These are phyloP conservation scores for Russula lepida DNA, from an alignment of 768 basidiomycete species.

Conservation along the genomic window DNA sequence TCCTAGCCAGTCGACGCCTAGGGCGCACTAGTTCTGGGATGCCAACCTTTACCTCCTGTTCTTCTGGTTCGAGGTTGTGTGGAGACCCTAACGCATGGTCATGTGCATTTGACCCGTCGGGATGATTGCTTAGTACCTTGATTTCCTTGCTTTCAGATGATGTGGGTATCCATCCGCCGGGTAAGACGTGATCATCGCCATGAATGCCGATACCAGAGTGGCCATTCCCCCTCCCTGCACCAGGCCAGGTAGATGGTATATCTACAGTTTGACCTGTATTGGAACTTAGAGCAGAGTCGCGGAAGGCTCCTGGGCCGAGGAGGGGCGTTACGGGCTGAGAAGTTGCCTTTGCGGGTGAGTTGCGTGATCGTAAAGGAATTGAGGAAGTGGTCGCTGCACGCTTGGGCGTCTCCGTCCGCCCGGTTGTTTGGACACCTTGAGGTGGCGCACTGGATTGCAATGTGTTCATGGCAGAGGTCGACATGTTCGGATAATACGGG, in stretches of 20 bases:
- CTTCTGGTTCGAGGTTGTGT: background rate
- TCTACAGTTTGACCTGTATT: slow-evolving; percentile 38
- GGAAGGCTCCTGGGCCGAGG: slow-evolving; percentile 50
- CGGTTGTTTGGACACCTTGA: background rate
- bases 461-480: slow-evolving; percentile 1
- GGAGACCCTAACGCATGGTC: background rate
- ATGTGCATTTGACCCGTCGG: background rate
- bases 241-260: slow-evolving; percentile 57
- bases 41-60: slow-evolving; percentile 36
- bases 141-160: background rate
- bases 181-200: slow-evolving; percentile 5
- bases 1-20: slow-evolving; percentile 37
- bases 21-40: slow-evolving; percentile 45
- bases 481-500: slow-evolving; percentile 12
- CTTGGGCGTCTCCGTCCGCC: background rate
- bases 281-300: slow-evolving; percentile 57
- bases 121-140: background rate
- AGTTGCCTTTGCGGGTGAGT: slow-evolving; percentile 18
- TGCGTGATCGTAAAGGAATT: background rate
- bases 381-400: background rate
- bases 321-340: slow-evolving; percentile 31
- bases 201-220: background rate
- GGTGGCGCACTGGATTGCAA: background rate
- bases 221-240: slow-evolving; percentile 30
- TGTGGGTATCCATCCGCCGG: slow-evolving; percentile 24